phyloP scores from a whole-genome alignment of 805 yeast genomes.

The Pichia membranifaciens region DNA sequence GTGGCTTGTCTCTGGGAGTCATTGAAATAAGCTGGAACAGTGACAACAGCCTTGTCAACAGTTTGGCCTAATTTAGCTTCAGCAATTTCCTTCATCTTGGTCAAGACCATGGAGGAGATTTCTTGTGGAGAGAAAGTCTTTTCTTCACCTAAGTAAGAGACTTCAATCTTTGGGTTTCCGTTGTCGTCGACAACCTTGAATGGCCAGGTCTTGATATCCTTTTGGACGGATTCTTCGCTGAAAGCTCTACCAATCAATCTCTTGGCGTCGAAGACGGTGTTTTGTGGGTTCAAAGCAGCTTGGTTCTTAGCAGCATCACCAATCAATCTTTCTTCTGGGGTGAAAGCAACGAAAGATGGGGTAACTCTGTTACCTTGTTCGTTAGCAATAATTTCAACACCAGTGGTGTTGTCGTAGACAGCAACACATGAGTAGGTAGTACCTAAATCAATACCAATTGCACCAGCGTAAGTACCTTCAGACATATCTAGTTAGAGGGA shows the following conservation, averaged over 20 bases:
- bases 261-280: conserved; percentile 79
- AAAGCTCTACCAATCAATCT: conserved; percentile 78
- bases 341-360: conserved; percentile 77
- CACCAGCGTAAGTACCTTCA: conserved; percentile 99
- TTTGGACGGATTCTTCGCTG: conserved; percentile 71
- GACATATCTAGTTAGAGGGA: conserved; percentile 48
- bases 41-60: conserved; percentile 70
- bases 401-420: conserved; percentile 55
- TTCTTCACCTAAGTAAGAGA: conserved; percentile 62
- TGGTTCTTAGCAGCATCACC: conserved; percentile 84
- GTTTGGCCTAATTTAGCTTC: conserved; percentile 68
- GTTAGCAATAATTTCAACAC: conserved; percentile 75
- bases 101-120: conserved; percentile 70
- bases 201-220: conserved; percentile 89
- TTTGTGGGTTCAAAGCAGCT: conserved; percentile 72
- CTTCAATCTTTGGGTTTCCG: conserved; percentile 65
- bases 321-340: conserved; percentile 69
- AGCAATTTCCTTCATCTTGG: conserved; percentile 79
- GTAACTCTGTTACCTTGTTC: conserved; percentile 85
- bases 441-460: conserved; percentile 98
- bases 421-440: conserved; percentile 78
- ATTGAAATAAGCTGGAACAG: conserved; percentile 78
- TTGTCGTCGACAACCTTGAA: conserved; percentile 61
- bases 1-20: conserved; percentile 80
- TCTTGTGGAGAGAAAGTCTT: conserved; percentile 71